Base-by-base conservation (phyloP, 2,329 filamentous ascomycete genomes). In the Phyllosticta citrichinensis region DNA sequence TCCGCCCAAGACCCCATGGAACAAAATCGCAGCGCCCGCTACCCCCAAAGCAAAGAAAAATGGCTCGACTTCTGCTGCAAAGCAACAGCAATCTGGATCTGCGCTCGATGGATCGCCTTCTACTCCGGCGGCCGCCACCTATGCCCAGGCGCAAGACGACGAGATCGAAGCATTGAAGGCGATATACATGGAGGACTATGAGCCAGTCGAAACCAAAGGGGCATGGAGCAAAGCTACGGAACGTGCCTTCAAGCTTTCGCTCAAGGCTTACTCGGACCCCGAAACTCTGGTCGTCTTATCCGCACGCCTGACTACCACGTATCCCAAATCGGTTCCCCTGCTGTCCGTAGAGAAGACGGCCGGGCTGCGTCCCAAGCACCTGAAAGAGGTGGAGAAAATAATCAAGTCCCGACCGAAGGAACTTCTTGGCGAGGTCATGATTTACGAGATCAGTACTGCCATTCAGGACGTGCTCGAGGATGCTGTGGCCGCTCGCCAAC, bases 191-290 rank as follows among this genome's bases (percentile, higher is more conserved):
- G 90, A 96, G 63, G 92, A 97, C 70, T 97, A 91, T 70, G 81
- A 87, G 67, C 85, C 87, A 71, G 83, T 91, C 68, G 83, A 87
- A 68, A 82, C 83, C 57, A 83, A 83, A 62, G 81, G 84, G 66
- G 92, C 91, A 51, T 97, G 93, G 93, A 91, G 95, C 80, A 91
- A 90, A 83, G 85, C 87, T 3, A 89, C 81, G 47, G 80, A 96
- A 69, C 87, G 90, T 17, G 82, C 85, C 0, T 95, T 97, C 72
- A 89, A 89, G 66, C 85, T 97, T 58, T 84, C 82, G 58, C 80
- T 97, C 64, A 90, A 84, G 68, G 83, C 90, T 10, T 85, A 85
- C 3, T 86, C 85, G 0, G 87, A 94, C 68, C 81, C 85, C 47
- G 87, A 91, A 56, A 82, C 91, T 63, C 81, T 81, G 25, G 79